Base-by-base conservation (phyloP, 164 flowering plant genomes). In the Akebia trifoliata region DNA sequence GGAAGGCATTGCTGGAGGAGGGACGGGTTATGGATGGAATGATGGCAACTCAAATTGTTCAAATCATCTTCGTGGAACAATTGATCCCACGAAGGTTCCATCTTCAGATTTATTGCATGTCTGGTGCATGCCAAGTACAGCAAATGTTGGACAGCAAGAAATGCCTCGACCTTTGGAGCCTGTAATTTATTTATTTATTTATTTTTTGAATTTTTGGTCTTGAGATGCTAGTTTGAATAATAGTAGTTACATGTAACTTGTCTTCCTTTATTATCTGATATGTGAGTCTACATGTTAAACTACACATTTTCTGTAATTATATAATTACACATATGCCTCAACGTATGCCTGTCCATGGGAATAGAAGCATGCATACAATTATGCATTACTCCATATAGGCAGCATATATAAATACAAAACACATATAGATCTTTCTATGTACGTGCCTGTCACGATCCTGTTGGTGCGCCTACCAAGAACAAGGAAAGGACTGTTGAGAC, bases 1-100 rank as follows among this genome's bases (percentile, higher is more conserved):
- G 62, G 98, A 93, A 73, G 98, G 98, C 54, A 90, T 93, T 63
- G 81, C 86, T 54, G 98, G 98, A 47, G 98, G 98, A 42, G 98
- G 98, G 39, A 93, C 98, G 5, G 86, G 88, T 14, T 93, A 93
- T 78, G 98, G 98, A 63, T 93, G 94, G 97, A 78, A 64, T 76
- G 97, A 93, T 59, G 85, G 71, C 56, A 67, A 65, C 14, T 1
- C 72, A 9, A 72, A 60, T 6, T 61, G 51, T 68, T 74, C 78
- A 34, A 64, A 65, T 50, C 46, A 57, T 25, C 57, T 76, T 18
- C 76, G 54, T 58, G 82, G 84, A n/a, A 57, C 75, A 18, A 66
- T 85, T 64, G 86, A 93, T 68, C 97, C 95, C 3, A 56, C 81
- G 14, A 78, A 81, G 60, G 79, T 85, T 62, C 83, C 83, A 31